These are phyloP conservation scores for Firmiana major DNA, from an alignment of 345 rosid species.

Conservation along the genomic window DNA sequence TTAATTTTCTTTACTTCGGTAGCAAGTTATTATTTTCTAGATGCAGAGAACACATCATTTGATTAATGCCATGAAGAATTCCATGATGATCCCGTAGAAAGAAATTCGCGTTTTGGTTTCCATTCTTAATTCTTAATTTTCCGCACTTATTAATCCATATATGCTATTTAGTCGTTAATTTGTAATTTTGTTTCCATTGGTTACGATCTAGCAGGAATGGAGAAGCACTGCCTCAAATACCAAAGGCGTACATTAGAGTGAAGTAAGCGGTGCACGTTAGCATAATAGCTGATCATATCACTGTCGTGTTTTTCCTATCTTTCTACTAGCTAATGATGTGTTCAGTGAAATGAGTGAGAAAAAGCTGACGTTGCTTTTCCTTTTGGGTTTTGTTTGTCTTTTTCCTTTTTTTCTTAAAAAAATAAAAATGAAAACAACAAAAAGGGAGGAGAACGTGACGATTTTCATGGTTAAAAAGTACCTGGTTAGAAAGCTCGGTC, in stretches of 20 bases:
- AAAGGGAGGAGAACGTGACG: conserved; percentile 39
- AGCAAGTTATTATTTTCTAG: not conserved
- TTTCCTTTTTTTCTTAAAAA: not conserved
- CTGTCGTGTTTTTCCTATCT: conserved; percentile 10
- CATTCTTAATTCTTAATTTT: not conserved
- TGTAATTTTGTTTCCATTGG: not conserved
- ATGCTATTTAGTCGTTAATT: too few relatives aligned
- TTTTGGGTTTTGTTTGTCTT: conserved; percentile 24
- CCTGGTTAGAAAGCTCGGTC: conserved; percentile 39
- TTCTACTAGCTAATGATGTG: conserved; percentile 36
- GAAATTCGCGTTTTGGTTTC: not conserved
- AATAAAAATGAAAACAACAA: not conserved
- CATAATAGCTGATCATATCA: conserved; percentile 12
- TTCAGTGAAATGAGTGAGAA: conserved; percentile 18
- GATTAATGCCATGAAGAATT: not conserved
- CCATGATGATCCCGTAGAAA: not conserved
- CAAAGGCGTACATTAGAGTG: conserved; percentile 41
- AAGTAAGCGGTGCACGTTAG: conserved; percentile 35
- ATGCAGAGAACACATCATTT: not conserved
- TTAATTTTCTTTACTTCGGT: not conserved
- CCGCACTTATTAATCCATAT: too few relatives aligned
- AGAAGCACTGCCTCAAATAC: conserved; percentile 35
- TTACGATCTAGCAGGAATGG: conserved; percentile 23
- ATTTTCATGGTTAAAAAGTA: conserved; percentile 36
- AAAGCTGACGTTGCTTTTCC: conserved; percentile 30